These are phyloP conservation scores for Phytophthora foliorum DNA, from an alignment of 352 stramenopile genomes.

Conservation along the genomic window DNA sequence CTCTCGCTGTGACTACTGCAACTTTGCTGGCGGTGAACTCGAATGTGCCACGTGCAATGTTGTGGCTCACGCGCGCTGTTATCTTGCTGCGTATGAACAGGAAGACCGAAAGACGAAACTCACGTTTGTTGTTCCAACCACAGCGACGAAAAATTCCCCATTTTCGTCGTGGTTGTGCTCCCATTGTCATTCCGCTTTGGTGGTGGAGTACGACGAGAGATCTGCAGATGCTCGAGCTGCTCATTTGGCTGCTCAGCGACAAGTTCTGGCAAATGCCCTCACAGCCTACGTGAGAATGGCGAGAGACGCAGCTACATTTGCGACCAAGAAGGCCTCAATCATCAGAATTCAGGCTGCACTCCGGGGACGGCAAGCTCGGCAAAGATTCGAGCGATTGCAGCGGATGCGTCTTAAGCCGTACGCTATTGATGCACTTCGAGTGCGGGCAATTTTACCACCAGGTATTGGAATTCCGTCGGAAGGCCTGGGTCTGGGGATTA, in stretches of 20 bases:
- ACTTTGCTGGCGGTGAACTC: conserved; percentile 65
- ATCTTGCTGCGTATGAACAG: conserved; percentile 49
- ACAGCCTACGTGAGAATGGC: conserved; percentile 78
- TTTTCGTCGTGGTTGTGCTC: conserved; percentile 69
- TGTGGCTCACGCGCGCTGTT: conserved; percentile 70
- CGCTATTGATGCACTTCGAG: conserved; percentile 48
- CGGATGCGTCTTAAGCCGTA: conserved; percentile 71
- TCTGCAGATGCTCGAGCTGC: conserved; percentile 47
- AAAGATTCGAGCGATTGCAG: conserved; percentile 55
- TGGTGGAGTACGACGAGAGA: conserved; percentile 68
- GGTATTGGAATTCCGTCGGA: conserved; percentile 12
- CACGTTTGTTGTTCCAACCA: conserved; percentile 59
- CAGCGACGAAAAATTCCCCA: conserved; percentile 12
- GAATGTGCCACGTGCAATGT: conserved; percentile 76
- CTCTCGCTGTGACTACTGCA: conserved; percentile 74
- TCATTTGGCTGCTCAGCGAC: conserved; percentile 57
- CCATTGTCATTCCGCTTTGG: conserved; percentile 57
- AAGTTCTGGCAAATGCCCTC: conserved; percentile 59
- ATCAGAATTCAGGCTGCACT: conserved; percentile 66
- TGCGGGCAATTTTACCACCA: conserved; percentile 26
- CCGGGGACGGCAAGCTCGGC: conserved; percentile 60
- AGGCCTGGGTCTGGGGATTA: conserved; percentile 17
- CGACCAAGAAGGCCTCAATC: conserved; percentile 66
- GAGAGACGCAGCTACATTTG: conserved; percentile 63
- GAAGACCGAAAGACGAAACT: conserved; percentile 53